Evolutionary conservation across 2,329 filamentous ascomycete genomes (phyloP).

Genomic region (Fusarium equiseti): DNA sequence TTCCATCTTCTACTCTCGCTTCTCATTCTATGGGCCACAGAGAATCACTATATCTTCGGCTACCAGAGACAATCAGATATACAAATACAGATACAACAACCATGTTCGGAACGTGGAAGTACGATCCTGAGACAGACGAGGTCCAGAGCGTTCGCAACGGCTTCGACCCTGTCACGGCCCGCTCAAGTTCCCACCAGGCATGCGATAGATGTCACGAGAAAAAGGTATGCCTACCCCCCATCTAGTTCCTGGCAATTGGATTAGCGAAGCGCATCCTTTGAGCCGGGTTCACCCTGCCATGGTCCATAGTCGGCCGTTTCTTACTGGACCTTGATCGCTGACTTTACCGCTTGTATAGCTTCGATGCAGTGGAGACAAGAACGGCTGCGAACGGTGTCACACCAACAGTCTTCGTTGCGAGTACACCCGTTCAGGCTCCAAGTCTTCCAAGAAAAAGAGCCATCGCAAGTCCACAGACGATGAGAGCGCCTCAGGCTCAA

Average conservation of each 20-base stretch:
- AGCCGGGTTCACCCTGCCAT: neutral
- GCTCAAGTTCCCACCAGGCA: slow-evolving; percentile 55
- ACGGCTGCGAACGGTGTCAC: slow-evolving; percentile 54
- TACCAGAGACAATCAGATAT: slow-evolving; percentile 9
- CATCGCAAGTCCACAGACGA: slow-evolving; percentile 41
- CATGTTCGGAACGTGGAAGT: slow-evolving; percentile 57
- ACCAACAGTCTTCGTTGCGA: slow-evolving; percentile 50
- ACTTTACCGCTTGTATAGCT: slow-evolving; percentile 44
- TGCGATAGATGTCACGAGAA: slow-evolving; percentile 57
- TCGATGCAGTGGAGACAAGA: slow-evolving; percentile 55
- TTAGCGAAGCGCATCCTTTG: neutral
- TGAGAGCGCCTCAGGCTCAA: slow-evolving; percentile 36
- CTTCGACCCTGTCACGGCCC: slow-evolving; percentile 54
- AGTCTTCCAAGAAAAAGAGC: slow-evolving; percentile 49
- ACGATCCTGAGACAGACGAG: slow-evolving; percentile 54
- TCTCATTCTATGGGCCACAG: slow-evolving; percentile 17
- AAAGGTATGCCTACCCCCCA: slow-evolving; percentile 48
- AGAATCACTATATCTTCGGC: slow-evolving; percentile 13
- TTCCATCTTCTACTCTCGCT: neutral
- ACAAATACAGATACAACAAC: slow-evolving; percentile 5
- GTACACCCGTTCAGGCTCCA: slow-evolving; percentile 52
- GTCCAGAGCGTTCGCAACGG: slow-evolving; percentile 54
- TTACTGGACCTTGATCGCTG: slow-evolving; percentile 17
- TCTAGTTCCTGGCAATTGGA: neutral
- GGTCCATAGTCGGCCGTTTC: slow-evolving; percentile 6